Evolutionary conservation across 129 eudicot species (phyloP), one percentile per base, ranked within the genome.

Genomic region (Sambucus nigra): DNA sequence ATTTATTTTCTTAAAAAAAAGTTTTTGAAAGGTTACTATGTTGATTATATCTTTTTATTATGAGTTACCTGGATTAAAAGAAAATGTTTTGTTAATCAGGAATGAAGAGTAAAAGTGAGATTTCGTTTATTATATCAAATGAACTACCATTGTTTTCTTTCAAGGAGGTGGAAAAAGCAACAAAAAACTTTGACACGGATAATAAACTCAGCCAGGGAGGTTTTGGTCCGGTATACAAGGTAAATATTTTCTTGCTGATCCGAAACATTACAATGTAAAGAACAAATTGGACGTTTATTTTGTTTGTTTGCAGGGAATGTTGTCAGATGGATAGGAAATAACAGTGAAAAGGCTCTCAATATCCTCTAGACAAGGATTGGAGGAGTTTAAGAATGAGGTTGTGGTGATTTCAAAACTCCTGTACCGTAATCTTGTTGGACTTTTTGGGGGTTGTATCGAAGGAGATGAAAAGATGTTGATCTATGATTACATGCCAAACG

Each of bases 261-360:
- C 16, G 48, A 42, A 16, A 7, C 18, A 16, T 7, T 13, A 6
- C 1, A 2, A 9, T 42, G 1, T 42, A 42, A 13, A 3, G 18
- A 5, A 2, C 19, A 42, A 31, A 15, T 42, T 14, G 14, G 18
- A 15, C 4, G 19, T 6, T n/a, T 19, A 33, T 20, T 5, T 20
- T 21, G 27, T 19, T 4, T 20, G 17, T n/a, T 42, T 55, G 38
- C 23, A 75, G 81, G 76, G 81, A 47, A 58, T 9, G 14, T n/a
- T 69, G 46, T 25, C 41, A 12, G 54, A 65, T 39, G 76, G 73
- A 22, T 47, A 47, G 42, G 73, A 64, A 75, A 60, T 75, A 28
- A 76, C 81, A 0, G 81, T 75, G 15, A 75, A 75, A 39, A 65
- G 81, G 56, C 81, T 75, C 25, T 74, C 80, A 51, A 58, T 33